Conservation (phyloP, 495 filamentous ascomycete species). For the Trichoderma virens region DNA sequence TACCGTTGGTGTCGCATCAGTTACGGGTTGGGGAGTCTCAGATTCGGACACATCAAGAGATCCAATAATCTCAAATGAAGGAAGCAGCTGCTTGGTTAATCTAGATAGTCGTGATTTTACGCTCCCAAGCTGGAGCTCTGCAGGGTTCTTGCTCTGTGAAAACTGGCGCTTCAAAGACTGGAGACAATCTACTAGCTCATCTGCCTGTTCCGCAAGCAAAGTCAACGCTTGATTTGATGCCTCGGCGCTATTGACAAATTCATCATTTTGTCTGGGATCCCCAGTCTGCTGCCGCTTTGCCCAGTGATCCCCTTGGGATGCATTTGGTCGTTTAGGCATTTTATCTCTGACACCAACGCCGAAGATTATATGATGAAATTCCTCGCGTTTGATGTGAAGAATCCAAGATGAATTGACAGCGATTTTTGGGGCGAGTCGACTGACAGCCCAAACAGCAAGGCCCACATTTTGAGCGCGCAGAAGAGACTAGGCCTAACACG, state of each 20-base stretch:
- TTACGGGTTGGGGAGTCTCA: not conserved
- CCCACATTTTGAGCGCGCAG: not conserved
- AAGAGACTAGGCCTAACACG: not conserved
- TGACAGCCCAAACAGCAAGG: not conserved
- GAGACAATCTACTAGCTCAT: conserved; percentile 20
- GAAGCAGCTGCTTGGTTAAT: not conserved
- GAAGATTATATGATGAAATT: not conserved
- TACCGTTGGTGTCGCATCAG: not conserved
- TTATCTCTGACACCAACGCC: not conserved
- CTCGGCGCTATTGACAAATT: not conserved
- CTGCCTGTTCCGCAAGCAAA: conserved; percentile 23
- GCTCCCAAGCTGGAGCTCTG: not conserved
- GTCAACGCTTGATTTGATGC: conserved; percentile 7
- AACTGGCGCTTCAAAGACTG: not conserved
- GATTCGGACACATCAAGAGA: not conserved
- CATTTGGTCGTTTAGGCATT: conserved; percentile 24
- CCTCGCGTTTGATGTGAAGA: not conserved
- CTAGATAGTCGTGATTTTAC: not conserved
- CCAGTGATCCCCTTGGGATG: not conserved
- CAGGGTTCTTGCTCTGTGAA: not conserved
- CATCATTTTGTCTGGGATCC: not conserved
- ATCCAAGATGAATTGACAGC: not conserved
- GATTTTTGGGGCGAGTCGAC: not conserved
- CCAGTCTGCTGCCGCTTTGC: not conserved
- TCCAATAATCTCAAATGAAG: not conserved